These are phyloP conservation scores for Yamadazyma friedrichii DNA, from an alignment of 1,139 yeast genomes.

Conservation along the genomic window DNA sequence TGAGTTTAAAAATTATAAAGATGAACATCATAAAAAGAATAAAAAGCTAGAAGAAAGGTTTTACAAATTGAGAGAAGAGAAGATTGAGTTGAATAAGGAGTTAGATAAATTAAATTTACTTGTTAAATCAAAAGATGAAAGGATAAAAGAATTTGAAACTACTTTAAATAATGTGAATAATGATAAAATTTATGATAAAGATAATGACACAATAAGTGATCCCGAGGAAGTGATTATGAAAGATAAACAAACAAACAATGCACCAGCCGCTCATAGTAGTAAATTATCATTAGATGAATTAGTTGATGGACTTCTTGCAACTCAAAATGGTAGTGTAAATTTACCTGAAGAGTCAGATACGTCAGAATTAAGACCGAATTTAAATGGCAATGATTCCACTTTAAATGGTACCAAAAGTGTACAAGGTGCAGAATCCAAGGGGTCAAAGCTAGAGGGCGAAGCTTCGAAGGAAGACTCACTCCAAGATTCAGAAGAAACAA, in stretches of 20 bases:
- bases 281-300: slow-evolving; percentile 6
- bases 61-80: slow-evolving; percentile 18
- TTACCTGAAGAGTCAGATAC: no score
- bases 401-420: no score
- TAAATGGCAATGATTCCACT: no score
- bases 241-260: neutral
- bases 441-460: no score
- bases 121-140: slow-evolving; percentile 4
- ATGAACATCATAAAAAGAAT: slow-evolving; percentile 18
- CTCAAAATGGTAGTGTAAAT: neutral
- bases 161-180: no score
- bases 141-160: slow-evolving; percentile 3
- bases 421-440: no score
- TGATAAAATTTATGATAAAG: no score
- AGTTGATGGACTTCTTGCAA: neutral
- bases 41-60: slow-evolving; percentile 21
- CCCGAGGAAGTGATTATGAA: neutral
- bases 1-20: slow-evolving; percentile 20
- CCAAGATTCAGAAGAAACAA: neutral
- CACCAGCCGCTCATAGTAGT: neutral
- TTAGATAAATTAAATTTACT: slow-evolving; percentile 7
- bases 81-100: slow-evolving; percentile 14
- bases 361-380: no score
- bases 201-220: no score
- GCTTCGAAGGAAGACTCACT: no score